Evolutionary conservation across 306 rosid genomes (phyloP), one percentile per base, ranked within the genome.

Genomic region (Arachis stenosperma): DNA sequence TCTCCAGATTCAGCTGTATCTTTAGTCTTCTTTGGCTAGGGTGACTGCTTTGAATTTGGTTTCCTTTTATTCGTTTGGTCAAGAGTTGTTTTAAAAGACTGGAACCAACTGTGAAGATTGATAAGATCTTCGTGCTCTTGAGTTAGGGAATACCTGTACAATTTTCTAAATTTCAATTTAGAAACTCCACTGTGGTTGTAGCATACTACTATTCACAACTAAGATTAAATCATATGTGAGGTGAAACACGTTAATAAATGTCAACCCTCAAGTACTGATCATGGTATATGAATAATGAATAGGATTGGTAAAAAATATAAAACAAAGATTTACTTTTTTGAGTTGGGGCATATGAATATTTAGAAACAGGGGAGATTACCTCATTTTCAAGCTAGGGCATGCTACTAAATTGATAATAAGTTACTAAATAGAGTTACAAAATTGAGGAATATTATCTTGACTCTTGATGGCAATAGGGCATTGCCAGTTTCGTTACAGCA

Each of bases 81-180:
- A 74, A 70, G 27, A 76, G 85, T 78, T 55, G 90, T 72, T 82
- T 82, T 88, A 76, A 93, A 93, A 75, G 94, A 86, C 57, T 91
- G 94, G 83, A 83, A 91, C 98, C 97, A 93, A 71, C 90, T 96
- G 60, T 91, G 94, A 79, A 93, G 94, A 83, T 91, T 93, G 86
- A 93, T 89, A 58, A 93, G 92, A 93, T 93, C 97, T 29, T 96
- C 97, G 40, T 91, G 97, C 81, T 93, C 98, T 76, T 91, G 96
- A 57, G 97, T 88, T 75, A 93, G 75, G 53, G 78, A 81, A 74
- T 88, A 89, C 96, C 98, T 93, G 81, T 48, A 44, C 39, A 33
- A 55, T 33, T 50, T 78, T 66, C 61, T 51, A 54, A 65, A 42
- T 42, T 14, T 71, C 65, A 27, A 61, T 62, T 13, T 36, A 36